Conservation (phyloP, 2,329 filamentous ascomycete genomes). For the Colletotrichum tofieldiae region DNA sequence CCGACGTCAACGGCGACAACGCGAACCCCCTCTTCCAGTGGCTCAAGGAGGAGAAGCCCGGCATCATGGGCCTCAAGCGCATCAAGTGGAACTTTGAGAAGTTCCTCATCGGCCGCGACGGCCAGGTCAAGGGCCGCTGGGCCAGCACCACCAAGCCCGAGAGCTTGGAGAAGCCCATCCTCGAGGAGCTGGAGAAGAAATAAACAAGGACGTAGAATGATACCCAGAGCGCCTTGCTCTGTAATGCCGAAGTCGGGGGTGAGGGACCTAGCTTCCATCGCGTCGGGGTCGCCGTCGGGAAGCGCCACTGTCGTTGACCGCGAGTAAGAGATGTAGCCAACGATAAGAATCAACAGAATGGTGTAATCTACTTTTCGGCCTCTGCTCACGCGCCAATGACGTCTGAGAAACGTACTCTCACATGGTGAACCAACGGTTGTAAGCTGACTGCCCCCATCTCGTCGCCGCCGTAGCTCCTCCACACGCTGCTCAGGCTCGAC, state of each 20-base stretch:
- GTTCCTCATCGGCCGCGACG: conserved; percentile 90
- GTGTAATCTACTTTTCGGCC: not conserved
- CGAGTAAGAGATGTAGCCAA: not conserved
- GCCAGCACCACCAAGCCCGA: conserved; percentile 91
- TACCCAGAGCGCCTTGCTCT: conserved; percentile 25
- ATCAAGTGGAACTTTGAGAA: conserved; percentile 99
- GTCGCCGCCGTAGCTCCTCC: not conserved
- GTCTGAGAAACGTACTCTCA: not conserved
- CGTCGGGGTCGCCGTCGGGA: no score
- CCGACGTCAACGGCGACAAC: conserved; percentile 91
- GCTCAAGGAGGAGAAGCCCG: conserved; percentile 81
- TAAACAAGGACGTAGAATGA: conserved; percentile 17
- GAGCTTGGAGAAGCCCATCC: conserved; percentile 80
- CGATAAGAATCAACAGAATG: not conserved
- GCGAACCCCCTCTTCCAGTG: conserved; percentile 87
- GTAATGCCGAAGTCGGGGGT: not conserved
- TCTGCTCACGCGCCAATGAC: not conserved
- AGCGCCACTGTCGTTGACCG: not conserved
- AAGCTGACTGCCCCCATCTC: not conserved
- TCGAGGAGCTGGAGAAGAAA: conserved; percentile 78
- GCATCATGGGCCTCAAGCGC: conserved; percentile 88
- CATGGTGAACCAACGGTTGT: not conserved
- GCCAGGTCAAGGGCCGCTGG: conserved; percentile 89
- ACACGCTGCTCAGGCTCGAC: not conserved
- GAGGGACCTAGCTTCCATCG: not conserved